These are phyloP conservation scores for Nicotiana obtusifolia DNA, from an alignment of 257 asterid genomes.

Conservation along the genomic window DNA sequence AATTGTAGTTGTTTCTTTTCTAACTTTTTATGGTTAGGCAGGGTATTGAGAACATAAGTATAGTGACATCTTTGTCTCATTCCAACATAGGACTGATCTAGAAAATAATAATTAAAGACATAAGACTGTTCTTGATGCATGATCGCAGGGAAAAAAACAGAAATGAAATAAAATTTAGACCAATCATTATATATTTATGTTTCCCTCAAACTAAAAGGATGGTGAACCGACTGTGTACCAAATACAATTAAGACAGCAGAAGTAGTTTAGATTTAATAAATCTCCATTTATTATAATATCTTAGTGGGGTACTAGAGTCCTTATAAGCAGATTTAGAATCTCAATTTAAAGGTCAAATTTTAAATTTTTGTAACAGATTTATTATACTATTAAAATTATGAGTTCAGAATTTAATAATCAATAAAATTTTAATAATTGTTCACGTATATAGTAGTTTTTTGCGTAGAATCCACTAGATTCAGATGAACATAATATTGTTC, in stretches of 20 bases:
- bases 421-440: too few relatives aligned
- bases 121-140: neutral
- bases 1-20: neutral
- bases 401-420: too few relatives aligned
- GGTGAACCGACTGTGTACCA: neutral
- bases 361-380: too few relatives aligned
- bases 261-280: neutral
- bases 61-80: constrained; percentile 3
- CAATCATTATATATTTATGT: neutral
- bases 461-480: too few relatives aligned
- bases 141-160: neutral
- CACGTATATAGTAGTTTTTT: too few relatives aligned
- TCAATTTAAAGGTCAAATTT: too few relatives aligned
- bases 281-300: neutral
- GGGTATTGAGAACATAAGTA: neutral
- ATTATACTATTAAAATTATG: too few relatives aligned
- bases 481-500: too few relatives aligned
- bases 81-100: neutral
- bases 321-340: neutral
- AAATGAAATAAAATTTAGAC: neutral
- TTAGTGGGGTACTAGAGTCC: neutral
- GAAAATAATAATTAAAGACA: neutral
- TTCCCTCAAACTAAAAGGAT: neutral
- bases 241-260: neutral
- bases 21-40: neutral